A percentile compares a stretch with the other conserved stretches of the same genome.
Conservation (phyloP, 306 rosid species). For the Inga leiocalycina region DNA sequence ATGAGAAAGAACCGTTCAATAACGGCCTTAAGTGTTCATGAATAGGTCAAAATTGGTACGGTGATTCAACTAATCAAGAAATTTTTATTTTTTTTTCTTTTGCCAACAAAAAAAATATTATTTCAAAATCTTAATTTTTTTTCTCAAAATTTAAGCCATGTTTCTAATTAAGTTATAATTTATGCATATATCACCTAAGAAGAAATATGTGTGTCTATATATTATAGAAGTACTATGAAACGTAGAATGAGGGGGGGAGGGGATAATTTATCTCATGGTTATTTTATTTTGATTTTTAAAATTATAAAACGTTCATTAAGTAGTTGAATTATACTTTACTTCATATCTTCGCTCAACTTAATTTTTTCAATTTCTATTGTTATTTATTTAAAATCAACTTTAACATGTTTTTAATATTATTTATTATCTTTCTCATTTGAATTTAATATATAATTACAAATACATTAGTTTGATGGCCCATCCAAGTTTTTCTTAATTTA, state of each 20-base stretch:
- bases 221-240: too few species aligned
- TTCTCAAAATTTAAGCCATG: neutral
- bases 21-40: neutral
- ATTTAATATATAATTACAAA: neutral
- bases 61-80: too few species aligned
- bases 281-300: neutral
- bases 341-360: neutral
- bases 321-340: neutral
- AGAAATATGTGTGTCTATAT: neutral
- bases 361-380: neutral
- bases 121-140: neutral
- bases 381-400: neutral
- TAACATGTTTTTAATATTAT: neutral
- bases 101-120: too few species aligned
- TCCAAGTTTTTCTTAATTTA: neutral
- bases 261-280: too few species aligned
- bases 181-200: neutral
- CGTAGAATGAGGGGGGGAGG: neutral
- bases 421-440: neutral
- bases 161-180: neutral
- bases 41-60: neutral
- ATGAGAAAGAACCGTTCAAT: too few species aligned
- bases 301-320: neutral
- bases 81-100: too few species aligned
- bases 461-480: neutral